phyloP scores from a whole-genome alignment of 805 yeast species.

The Cyberlindnera americana region DNA sequence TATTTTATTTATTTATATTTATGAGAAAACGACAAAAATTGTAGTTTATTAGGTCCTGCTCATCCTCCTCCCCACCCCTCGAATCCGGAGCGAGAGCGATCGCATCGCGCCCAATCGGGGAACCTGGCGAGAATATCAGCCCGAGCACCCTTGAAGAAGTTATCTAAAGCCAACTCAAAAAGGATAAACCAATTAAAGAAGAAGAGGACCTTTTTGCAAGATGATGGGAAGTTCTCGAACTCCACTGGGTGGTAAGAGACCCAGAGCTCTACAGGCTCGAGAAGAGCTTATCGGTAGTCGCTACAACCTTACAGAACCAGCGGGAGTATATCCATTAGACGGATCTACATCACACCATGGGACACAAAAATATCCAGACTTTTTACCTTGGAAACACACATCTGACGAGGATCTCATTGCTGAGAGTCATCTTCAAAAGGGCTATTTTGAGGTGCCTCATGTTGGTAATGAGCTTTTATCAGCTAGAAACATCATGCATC shows the following conservation, averaged over 20 bases:
- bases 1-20: not conserved
- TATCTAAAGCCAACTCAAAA: no score
- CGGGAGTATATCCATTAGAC: conserved; percentile 33
- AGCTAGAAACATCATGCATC: conserved; percentile 54
- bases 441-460: conserved; percentile 60
- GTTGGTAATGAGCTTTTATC: conserved; percentile 68
- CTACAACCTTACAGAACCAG: conserved; percentile 32
- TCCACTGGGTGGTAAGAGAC: conserved; percentile 8
- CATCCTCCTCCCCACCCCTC: no score
- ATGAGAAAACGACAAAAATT: not conserved
- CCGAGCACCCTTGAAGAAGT: no score
- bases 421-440: conserved; percentile 60
- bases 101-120: no score
- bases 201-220: no score
- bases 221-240: conserved; percentile 10
- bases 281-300: conserved; percentile 30
- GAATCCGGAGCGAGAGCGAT: no score
- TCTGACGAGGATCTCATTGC: conserved; percentile 51
- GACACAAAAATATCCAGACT: conserved; percentile 57
- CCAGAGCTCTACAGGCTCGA: conserved; percentile 15
- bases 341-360: conserved; percentile 13
- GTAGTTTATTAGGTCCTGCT: no score
- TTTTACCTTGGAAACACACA: conserved; percentile 64
- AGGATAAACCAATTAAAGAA: no score
- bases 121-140: no score